These are phyloP conservation scores for Heterobasidion parviporum DNA, from an alignment of 1,284 basidiomycete genomes.

Conservation along the genomic window DNA sequence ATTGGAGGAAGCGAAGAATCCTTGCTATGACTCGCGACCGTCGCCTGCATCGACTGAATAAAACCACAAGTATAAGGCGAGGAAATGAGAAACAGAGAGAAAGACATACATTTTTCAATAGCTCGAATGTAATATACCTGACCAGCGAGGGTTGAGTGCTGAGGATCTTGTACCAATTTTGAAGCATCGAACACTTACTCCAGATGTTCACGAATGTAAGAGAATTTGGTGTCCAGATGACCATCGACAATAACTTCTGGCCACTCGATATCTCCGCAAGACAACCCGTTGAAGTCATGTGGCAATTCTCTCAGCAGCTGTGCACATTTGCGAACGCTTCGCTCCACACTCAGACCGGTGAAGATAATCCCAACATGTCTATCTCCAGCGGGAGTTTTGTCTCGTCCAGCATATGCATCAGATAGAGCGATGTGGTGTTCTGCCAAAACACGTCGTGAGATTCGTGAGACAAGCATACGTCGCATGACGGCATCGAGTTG, in stretches of 20 bases:
- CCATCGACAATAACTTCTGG: conserved; percentile 72
- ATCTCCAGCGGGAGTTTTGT: conserved; percentile 24
- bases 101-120: conserved; percentile 70
- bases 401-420: conserved; percentile 37
- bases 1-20: conserved; percentile 44
- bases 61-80: neutral
- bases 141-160: neutral
- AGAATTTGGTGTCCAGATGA: conserved; percentile 64
- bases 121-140: conserved; percentile 84
- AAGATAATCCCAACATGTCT: conserved; percentile 84
- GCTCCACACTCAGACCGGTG: conserved; percentile 64
- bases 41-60: conserved; percentile 61
- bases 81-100: neutral
- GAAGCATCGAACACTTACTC: conserved; percentile 41
- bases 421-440: conserved; percentile 87
- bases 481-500: conserved; percentile 84
- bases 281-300: conserved; percentile 26
- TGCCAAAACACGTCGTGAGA: conserved; percentile 82
- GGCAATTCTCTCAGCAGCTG: conserved; percentile 47
- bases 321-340: conserved; percentile 64
- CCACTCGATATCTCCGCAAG: conserved; percentile 28
- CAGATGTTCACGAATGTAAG: conserved; percentile 85
- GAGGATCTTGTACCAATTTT: neutral
- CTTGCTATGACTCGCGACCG: conserved; percentile 39
- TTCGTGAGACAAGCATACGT: conserved; percentile 85